Percentiles rank a stretch among this genome's conserved stretches.
phyloP scores from a whole-genome alignment of 108 stramenopile genomes.

The Fistulifera pelliculosa region DNA sequence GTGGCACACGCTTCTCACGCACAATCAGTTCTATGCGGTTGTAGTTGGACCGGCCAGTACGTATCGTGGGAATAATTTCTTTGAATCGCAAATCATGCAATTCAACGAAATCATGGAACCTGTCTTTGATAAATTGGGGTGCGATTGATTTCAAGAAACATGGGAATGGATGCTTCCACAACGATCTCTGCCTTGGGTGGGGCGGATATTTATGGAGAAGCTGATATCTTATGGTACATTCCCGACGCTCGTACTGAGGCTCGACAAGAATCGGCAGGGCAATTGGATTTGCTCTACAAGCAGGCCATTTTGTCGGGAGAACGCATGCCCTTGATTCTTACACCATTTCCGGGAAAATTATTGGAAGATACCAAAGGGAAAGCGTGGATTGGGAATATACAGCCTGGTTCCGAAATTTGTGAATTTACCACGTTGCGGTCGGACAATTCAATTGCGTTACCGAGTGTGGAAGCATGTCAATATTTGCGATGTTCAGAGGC shows the following conservation, averaged over 20 bases:
- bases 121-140: conserved; percentile 38
- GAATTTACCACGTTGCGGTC: background rate
- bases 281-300: conserved; percentile 29
- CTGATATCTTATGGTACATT: conserved; percentile 9
- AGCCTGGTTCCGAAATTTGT: conserved; percentile 8
- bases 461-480: conserved; percentile 26
- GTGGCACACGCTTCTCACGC: too few relatives aligned
- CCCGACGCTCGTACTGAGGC: background rate
- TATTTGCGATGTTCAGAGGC: conserved; percentile 18
- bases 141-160: conserved; percentile 27
- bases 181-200: conserved; percentile 10
- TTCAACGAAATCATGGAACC: conserved; percentile 42
- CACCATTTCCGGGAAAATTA: conserved; percentile 1
- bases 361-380: conserved; percentile 1
- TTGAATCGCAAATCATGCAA: too few relatives aligned
- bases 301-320: conserved; percentile 35
- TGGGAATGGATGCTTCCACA: conserved; percentile 23
- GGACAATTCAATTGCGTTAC: conserved; percentile 19
- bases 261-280: conserved; percentile 1
- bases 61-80: too few relatives aligned
- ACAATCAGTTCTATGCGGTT: too few relatives aligned
- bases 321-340: conserved; percentile 29
- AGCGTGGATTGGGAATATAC: conserved; percentile 12
- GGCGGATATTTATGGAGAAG: conserved; percentile 13
- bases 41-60: too few relatives aligned